Percentiles rank a stretch among this genome's conserved stretches.
These are phyloP conservation scores for Hura crepitans DNA, from an alignment of 441 rosid genomes.

Conservation along the genomic window DNA sequence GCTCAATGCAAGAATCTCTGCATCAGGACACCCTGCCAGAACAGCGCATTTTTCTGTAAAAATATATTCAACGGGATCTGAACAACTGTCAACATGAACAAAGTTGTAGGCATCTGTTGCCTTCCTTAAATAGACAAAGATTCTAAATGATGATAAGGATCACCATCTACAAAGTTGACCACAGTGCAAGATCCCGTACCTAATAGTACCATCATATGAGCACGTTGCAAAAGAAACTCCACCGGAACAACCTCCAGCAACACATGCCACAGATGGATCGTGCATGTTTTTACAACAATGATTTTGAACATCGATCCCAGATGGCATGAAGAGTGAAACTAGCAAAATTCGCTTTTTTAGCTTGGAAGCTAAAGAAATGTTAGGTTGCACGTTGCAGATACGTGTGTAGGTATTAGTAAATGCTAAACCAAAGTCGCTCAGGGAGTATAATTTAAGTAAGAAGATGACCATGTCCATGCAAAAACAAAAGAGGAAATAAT, in stretches of 20 bases:
- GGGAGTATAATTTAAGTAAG: constrained; percentile 13
- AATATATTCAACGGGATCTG: constrained; percentile 20
- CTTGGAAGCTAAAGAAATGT: constrained; percentile 39
- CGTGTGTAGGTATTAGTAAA: constrained; percentile 15
- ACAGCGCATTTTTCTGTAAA: constrained; percentile 14
- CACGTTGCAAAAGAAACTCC: constrained; percentile 86
- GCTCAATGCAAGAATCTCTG: constrained; percentile 77
- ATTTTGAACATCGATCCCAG: constrained; percentile 82
- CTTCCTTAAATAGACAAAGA: background rate
- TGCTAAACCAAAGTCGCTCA: constrained; percentile 20
- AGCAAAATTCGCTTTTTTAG: constrained; percentile 57
- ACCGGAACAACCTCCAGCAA: constrained; percentile 77
- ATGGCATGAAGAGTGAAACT: constrained; percentile 75
- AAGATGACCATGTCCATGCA: background rate
- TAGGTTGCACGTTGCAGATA: no score
- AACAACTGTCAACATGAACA: background rate
- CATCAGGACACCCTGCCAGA: constrained; percentile 59
- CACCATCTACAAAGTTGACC: constrained; percentile 37
- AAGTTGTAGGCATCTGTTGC: background rate
- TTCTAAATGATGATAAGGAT: constrained; percentile 24
- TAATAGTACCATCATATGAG: constrained; percentile 78
- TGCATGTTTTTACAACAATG: constrained; percentile 77
- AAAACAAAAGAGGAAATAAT: constrained; percentile 11
- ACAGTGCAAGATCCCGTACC: constrained; percentile 76
- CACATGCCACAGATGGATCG: constrained; percentile 63